phyloP scores from a whole-genome alignment of 345 rosid genomes.

The Clarkia xantiana region DNA sequence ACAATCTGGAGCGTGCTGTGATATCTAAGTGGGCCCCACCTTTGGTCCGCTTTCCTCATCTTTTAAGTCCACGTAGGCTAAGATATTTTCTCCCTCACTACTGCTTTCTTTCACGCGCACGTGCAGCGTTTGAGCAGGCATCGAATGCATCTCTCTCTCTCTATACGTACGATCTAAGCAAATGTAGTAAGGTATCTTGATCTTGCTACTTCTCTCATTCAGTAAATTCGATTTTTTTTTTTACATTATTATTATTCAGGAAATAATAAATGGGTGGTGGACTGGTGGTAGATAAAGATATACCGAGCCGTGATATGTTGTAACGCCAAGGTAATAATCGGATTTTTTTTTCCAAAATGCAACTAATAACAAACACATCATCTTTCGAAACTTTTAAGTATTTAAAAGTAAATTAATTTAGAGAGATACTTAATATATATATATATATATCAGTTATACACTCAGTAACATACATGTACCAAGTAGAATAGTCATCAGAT shows the following conservation, averaged over 20 bases:
- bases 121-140: not conserved
- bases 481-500: too few relatives aligned
- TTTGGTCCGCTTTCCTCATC: constrained; percentile 18
- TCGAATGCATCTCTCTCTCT: too few relatives aligned
- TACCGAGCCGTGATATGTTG: too few relatives aligned
- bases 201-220: not conserved
- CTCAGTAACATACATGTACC: too few relatives aligned
- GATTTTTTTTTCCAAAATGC: too few relatives aligned
- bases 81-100: constrained; percentile 18
- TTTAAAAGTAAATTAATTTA: too few relatives aligned
- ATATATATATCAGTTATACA: not conserved
- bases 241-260: not conserved
- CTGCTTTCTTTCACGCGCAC: constrained; percentile 9
- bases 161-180: too few relatives aligned
- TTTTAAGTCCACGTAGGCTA: constrained; percentile 20
- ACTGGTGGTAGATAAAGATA: not conserved
- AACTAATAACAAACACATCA: too few relatives aligned
- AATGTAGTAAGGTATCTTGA: too few relatives aligned
- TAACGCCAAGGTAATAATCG: too few relatives aligned
- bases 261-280: not conserved
- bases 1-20: constrained; percentile 11
- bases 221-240: not conserved
- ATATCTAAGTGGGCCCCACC: constrained; percentile 33
- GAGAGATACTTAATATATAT: too few relatives aligned
- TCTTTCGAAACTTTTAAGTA: too few relatives aligned